Conservation (phyloP, 2,329 filamentous ascomycete genomes). For the Didymella glomerata region DNA sequence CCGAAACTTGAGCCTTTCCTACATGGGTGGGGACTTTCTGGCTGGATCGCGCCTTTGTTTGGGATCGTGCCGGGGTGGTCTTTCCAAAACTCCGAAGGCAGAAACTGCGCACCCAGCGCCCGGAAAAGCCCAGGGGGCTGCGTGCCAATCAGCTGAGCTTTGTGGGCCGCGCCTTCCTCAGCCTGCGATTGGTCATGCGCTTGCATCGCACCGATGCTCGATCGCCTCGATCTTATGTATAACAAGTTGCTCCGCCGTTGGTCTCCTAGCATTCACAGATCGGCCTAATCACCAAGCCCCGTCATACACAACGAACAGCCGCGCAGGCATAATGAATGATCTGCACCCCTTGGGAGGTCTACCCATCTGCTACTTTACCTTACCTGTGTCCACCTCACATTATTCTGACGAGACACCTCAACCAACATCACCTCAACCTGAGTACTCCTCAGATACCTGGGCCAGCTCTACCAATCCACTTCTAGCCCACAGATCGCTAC, state of each 20-base stretch:
- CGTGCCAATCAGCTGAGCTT: slow-evolving; percentile 16
- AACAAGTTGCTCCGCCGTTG: slow-evolving; percentile 13
- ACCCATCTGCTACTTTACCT: slow-evolving; percentile 47
- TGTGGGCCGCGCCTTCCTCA: slow-evolving; percentile 1
- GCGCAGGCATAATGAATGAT: slow-evolving; percentile 21
- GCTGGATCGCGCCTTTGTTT: slow-evolving; percentile 10
- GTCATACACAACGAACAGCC: slow-evolving; percentile 26
- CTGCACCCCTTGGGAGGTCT: slow-evolving; percentile 15
- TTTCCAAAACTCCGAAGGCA: slow-evolving; percentile 8
- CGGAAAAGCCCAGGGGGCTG: neutral
- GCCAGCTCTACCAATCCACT: slow-evolving; percentile 49
- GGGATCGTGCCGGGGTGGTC: slow-evolving; percentile 8
- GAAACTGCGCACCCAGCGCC: slow-evolving; percentile 12
- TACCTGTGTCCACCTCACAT: slow-evolving; percentile 37
- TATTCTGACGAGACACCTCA: slow-evolving; percentile 47
- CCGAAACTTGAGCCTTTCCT: neutral
- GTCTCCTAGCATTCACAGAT: slow-evolving; percentile 9
- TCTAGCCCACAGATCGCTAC: slow-evolving; percentile 42
- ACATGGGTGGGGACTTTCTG: slow-evolving; percentile 5
- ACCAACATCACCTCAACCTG: slow-evolving; percentile 28
- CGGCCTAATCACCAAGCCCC: slow-evolving; percentile 13
- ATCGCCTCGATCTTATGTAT: slow-evolving; percentile 11
- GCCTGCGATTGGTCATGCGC: slow-evolving; percentile 1
- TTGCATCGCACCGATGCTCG: slow-evolving; percentile 16
- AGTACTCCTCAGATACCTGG: slow-evolving; percentile 35